Base-by-base conservation (phyloP, 345 rosid genomes). In the Linum lewisii region DNA sequence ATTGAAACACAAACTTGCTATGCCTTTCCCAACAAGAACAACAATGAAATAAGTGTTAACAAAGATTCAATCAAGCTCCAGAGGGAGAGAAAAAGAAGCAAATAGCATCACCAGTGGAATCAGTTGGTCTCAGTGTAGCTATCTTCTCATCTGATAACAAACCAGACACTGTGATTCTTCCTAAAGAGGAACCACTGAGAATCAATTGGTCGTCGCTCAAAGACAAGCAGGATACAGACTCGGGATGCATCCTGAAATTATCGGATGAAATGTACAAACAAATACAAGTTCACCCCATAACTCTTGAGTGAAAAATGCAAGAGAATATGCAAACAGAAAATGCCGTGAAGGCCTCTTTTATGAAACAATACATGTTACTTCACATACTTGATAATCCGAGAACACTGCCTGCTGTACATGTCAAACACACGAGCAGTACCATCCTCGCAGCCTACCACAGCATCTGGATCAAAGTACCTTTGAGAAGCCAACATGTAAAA, bases 371-470 rank as follows among this genome's bases (percentile, higher is more conserved):
- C 9, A 56, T 21, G 14, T 49, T 52, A 60, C 54, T 42, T 21
- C 7, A 54, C 62, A 20, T 63, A 92, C 98, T 88, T 82, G 22
- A 86, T 66, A 57, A 92, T 86, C 64, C 66, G 90, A 29, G 98
- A 81, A 66, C 96, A 92, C 62, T 80, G 80, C 72, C 74, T 79
- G 61, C 95, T 83, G 49, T 92, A 92, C 96, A 92, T 83, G 77
- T 92, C 98, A 74, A 88, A 92, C 59, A 84, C 83, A 63, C 93
- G 86, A 59, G 81, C 80, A 63, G 87, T 81, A 52, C 98, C 96
- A 72, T 88, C 98, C 68, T 88, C 96, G 34, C 98, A 92, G 64
- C 98, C 96, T 72, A 88, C 80, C 56, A 87, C 82, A 58, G 98
- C 95, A 63, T 88, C 96, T 37, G 98, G 98, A 66, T 92, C 96